phyloP scores from a whole-genome alignment of 1,139 yeast genomes.

The Fermentozyma sake region DNA sequence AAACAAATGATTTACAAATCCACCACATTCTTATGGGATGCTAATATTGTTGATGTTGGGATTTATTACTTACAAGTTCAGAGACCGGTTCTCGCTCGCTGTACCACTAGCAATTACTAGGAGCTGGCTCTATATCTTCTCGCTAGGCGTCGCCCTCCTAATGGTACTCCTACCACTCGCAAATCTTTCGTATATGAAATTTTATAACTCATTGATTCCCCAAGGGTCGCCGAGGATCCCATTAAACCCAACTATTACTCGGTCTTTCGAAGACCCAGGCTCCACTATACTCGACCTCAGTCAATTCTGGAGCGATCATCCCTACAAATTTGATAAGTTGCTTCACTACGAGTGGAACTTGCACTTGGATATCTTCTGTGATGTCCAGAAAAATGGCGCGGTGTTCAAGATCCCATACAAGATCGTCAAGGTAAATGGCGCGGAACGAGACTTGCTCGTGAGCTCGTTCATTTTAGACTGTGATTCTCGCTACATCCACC shows the following conservation, averaged over 20 bases:
- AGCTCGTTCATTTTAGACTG: constrained; percentile 21
- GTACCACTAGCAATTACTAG: constrained; percentile 7
- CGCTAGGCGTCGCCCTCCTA: constrained; percentile 10
- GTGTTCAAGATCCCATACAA: constrained; percentile 8
- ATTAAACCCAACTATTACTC: constrained; percentile 10
- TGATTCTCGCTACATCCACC: constrained; percentile 26
- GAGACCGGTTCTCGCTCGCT: too few relatives aligned
- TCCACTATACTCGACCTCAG: too few relatives aligned
- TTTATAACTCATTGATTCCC: constrained; percentile 34
- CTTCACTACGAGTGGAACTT: constrained; percentile 15
- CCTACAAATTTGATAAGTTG: constrained; percentile 8
- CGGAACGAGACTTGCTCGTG: constrained; percentile 1
- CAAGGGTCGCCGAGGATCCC: constrained; percentile 23
- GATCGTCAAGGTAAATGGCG: constrained; percentile 1
- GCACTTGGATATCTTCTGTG: constrained; percentile 30
- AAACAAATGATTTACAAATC: too few relatives aligned
- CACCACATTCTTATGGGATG: too few relatives aligned
- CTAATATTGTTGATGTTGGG: too few relatives aligned
- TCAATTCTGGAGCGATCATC: too few relatives aligned
- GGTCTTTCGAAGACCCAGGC: too few relatives aligned
- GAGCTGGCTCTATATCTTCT: constrained; percentile 9
- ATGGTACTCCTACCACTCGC: constrained; percentile 35
- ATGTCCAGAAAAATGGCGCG: constrained; percentile 8
- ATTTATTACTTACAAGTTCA: too few relatives aligned
- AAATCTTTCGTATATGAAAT: constrained; percentile 29